A percentile compares a stretch with the other conserved stretches of the same genome.
phyloP scores from a whole-genome alignment of 2,329 filamentous ascomycete species.

The Nakataea oryzae region DNA sequence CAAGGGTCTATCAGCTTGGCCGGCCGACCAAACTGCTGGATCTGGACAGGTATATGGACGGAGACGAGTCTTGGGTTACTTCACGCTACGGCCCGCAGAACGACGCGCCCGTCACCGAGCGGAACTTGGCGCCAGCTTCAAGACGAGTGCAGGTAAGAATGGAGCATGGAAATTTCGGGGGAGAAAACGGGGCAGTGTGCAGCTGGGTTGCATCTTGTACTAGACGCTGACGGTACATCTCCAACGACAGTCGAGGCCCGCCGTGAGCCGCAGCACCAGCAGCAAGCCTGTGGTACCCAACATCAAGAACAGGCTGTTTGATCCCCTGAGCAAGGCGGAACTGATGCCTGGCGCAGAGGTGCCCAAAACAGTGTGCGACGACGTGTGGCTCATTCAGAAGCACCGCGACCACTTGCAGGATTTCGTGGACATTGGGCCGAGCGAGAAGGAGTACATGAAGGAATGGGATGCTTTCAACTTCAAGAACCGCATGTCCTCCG shows the following conservation, averaged over 20 bases:
- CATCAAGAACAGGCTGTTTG: slow-evolving; percentile 42
- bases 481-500: slow-evolving; percentile 37
- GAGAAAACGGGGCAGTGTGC: background rate
- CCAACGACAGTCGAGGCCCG: background rate
- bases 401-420: slow-evolving; percentile 47
- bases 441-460: slow-evolving; percentile 47
- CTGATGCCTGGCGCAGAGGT: slow-evolving; percentile 38
- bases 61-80: slow-evolving; percentile 34
- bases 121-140: background rate
- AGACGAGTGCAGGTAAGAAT: slow-evolving; percentile 4
- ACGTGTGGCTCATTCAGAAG: slow-evolving; percentile 47
- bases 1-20: slow-evolving; percentile 30
- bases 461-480: slow-evolving; percentile 49
- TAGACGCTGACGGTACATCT: background rate
- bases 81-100: slow-evolving; percentile 29
- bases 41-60: slow-evolving; percentile 29
- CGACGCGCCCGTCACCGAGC: slow-evolving; percentile 8
- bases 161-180: background rate
- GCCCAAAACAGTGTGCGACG: slow-evolving; percentile 31
- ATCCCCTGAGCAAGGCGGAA: slow-evolving; percentile 42
- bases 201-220: background rate
- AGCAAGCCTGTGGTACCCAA: slow-evolving; percentile 28
- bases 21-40: slow-evolving; percentile 31
- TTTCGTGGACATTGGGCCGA: slow-evolving; percentile 41
- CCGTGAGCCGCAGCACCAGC: background rate